Base-by-base conservation (phyloP, 305 asterid genomes). In the Fraxinus sp. region DNA sequence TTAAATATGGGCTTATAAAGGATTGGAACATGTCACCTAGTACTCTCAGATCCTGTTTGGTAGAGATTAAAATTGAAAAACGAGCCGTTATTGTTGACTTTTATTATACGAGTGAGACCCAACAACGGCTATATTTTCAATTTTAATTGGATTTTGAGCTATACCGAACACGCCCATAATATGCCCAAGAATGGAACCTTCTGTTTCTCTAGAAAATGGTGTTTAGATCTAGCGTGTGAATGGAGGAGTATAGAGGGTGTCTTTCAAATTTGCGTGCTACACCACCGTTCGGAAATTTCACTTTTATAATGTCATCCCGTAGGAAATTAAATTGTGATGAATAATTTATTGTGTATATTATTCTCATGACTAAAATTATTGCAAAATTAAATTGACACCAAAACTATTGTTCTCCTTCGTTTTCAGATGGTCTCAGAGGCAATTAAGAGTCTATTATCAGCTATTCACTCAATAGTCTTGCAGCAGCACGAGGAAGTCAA, bases 401-500 rank as follows among this genome's bases (percentile, higher is more conserved):
- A 26, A 66, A 26, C 36, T 66, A 24, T 26, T 26, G 16, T 22
- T 66, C 32, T 9, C 32, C 36, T 44, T 70, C 74, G 28, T 73
- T 24, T 82, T 78, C 93, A 94, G 98, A 86, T 89, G 86, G 94
- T 89, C 66, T 86, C 93, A 4, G 96, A 91, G 37, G 91, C 98
- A 80, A 94, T 94, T 52, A 91, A 88, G 83, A 55, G 88, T 81
- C 85, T 94, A n/a, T 66, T 90, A 62, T 87, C 95, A 39, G 87
- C 90, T 36, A 88, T 94, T 76, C 89, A 88, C 35, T 62, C 91
- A 74, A 91, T 94, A 68, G 83, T 90, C 9, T 78, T 84, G 71
- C 97, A 91, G 89, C 98, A 90, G 90, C 94, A 90, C 76, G 94
- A 91, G 66, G 98, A 94, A 87, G 83, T 84, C 70, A 84, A 75